phyloP scores from a whole-genome alignment of 768 basidiomycete genomes.

The Serendipita vermifera region DNA sequence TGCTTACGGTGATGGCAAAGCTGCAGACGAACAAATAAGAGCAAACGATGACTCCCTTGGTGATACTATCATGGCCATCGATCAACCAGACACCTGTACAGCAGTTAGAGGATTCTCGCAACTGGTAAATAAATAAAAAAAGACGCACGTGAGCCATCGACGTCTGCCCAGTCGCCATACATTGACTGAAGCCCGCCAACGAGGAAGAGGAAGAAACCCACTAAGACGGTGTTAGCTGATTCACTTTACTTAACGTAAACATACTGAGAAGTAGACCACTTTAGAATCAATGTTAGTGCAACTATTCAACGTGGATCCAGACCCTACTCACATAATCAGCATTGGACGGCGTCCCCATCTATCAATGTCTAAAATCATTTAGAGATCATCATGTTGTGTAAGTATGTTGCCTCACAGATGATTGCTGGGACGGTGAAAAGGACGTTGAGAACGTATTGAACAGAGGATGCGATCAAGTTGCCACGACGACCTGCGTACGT shows the following conservation, averaged over 20 bases:
- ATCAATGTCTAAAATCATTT: constrained; percentile 39
- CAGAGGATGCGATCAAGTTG: constrained; percentile 53
- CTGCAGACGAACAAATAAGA: constrained; percentile 64
- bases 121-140: constrained; percentile 17
- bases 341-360: constrained; percentile 70
- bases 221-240: constrained; percentile 5
- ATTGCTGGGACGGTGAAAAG: constrained; percentile 31
- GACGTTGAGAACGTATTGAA: constrained; percentile 36
- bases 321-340: constrained; percentile 47
- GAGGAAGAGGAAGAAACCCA: constrained; percentile 67
- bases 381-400: constrained; percentile 30
- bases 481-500: constrained; percentile 44
- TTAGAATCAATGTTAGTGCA: not conserved
- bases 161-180: constrained; percentile 48
- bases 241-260: not conserved
- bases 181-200: constrained; percentile 62
- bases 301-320: constrained; percentile 24
- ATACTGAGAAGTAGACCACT: constrained; percentile 10
- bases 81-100: constrained; percentile 44
- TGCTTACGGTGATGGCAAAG: constrained; percentile 14
- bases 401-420: constrained; percentile 34
- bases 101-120: not conserved
- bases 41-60: constrained; percentile 62
- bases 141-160: constrained; percentile 30
- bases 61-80: constrained; percentile 37